Base-by-base conservation (phyloP, 75 land plant species). In the Gnetum montanum region DNA sequence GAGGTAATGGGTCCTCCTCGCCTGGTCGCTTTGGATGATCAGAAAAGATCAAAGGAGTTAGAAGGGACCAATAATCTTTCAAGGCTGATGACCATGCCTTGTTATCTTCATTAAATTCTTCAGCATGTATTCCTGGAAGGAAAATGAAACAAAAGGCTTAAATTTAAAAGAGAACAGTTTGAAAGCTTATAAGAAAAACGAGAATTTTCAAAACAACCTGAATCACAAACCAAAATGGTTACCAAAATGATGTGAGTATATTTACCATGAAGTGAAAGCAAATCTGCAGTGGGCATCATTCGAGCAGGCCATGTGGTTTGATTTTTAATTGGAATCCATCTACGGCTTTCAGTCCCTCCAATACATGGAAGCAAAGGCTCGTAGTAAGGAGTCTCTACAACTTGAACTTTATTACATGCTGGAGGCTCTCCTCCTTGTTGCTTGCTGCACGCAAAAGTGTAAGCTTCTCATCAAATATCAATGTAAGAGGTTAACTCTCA, bases 21-120 rank as follows among this genome's bases (percentile, higher is more conserved):
- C 87, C 87, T 30, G 83, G 87, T 50, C 91, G 70, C 58, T 86
- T 86, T 46, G 91, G 91, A 72, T 83, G 94, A 60, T 91, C 97
- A 25, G 94, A 91, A 64, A 87, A 91, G 30, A 91, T 91, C 8
- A 84, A 53, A 6, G 97, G 94, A 26, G 97, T 81, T 19, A 91
- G 80, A 26, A 91, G 66, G 19, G 97, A 81, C 97, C 97, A 91
- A 50, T 84, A 91, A 51, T 87, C 72, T 36, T 41, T 66, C 38
- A 87, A 19, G 18, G 69, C 38, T 31, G 72, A 60, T 46, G 33
- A 45, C 91, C 87, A 86, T n/a, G 54, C 28, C 16, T 65, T 25
- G 6, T 60, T 43, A 54, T 90, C 87, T 24, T 82, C 81, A 57
- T 7, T 40, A 51, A 71, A 79, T 25, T 90, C 91, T 40, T 82